Evolutionary conservation across 805 yeast genomes (phyloP), one percentile per base, ranked within the genome.

Genomic region (Citeromyces matritensis): DNA sequence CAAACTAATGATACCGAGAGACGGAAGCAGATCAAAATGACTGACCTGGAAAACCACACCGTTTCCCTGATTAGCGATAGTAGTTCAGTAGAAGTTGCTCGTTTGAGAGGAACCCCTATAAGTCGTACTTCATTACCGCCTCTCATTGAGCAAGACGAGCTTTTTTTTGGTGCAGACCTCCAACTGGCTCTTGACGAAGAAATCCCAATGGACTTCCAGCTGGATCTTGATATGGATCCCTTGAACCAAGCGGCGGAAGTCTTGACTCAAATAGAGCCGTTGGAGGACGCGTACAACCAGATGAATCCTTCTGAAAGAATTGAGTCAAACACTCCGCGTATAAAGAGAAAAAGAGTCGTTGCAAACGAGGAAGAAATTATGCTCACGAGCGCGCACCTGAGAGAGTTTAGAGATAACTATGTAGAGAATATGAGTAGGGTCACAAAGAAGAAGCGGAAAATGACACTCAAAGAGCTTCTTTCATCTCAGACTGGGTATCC

Each of bases 391-490:
- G 15, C 17, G 4, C 14, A 27, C 5, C 7, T 27, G 15, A 15
- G 29, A 13, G 29, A n/a, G 11, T 27, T 10, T 14, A 27, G 15
- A 27, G 29, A 27, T n/a, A 12, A n/a, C 11, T 27, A 27, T 7
- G n/a, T 27, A 5, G 29, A 27, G 29, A 13, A 11, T n/a, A 27
- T 27, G 29, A n/a, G n/a, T n/a, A n/a, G n/a, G n/a, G n/a, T n/a
- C 15, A 7, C 15, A 7, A 15, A 26, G 10, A 26, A 26, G 10
- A 7, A 26, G 28, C 6, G 28, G 28, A 26, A 26, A n/a, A 26
- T n/a, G 25, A 23, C 25, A n/a, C 9, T 42, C 9, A 31, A 41
- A 6, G 53, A 55, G 0, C 29, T 50, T 7, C 28, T 41, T 10
- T 9, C 25, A n/a, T n/a, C 9, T 9, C 25, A 23, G 25, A 9